These are phyloP conservation scores for Xylaria multiplex DNA, from an alignment of 2,329 filamentous ascomycete species.

Conservation along the genomic window DNA sequence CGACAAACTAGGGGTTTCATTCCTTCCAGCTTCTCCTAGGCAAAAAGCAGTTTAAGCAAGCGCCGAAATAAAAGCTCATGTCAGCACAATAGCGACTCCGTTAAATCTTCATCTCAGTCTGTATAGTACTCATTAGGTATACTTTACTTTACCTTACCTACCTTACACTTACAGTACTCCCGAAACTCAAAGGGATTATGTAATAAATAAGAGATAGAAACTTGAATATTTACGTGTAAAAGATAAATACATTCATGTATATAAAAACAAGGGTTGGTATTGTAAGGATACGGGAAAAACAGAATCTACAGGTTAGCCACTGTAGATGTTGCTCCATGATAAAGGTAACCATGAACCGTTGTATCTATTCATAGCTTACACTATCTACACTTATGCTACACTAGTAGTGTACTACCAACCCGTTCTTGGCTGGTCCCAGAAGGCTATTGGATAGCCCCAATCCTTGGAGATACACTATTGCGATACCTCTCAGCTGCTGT, in stretches of 20 bases:
- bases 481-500: conserved; percentile 7
- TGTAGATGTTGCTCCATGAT: background rate
- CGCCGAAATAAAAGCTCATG: background rate
- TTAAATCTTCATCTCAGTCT: too few species aligned
- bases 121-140: too few species aligned
- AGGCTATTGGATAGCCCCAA: background rate
- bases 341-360: background rate
- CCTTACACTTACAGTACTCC: too few species aligned
- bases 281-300: too few species aligned
- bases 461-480: background rate
- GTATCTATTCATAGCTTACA: conserved; percentile 22
- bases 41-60: background rate
- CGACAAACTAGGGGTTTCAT: conserved; percentile 6
- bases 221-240: too few species aligned
- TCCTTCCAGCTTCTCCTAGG: background rate
- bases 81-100: too few species aligned
- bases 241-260: too few species aligned
- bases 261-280: too few species aligned
- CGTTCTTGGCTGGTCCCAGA: background rate
- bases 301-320: background rate
- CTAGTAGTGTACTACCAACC: background rate
- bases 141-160: too few species aligned
- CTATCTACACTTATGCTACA: background rate
- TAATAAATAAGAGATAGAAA: too few species aligned
- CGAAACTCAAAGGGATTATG: too few species aligned